Conservation (phyloP, 2,329 filamentous ascomycete species). For the Dissoconium aciculare region DNA sequence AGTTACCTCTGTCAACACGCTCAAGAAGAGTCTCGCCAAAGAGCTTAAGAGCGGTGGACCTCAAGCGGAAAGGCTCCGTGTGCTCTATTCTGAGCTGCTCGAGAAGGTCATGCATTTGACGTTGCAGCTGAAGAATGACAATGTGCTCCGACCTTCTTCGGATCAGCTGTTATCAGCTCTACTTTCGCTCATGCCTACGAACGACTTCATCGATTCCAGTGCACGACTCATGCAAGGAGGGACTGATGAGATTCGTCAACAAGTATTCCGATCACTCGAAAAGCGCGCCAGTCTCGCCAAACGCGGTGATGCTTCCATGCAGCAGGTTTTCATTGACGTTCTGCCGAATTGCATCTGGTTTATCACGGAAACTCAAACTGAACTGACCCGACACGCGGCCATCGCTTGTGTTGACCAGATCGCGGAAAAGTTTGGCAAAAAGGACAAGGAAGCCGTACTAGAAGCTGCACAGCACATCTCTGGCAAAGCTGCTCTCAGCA, state of each 20-base stretch:
- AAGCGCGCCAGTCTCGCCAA: conserved; percentile 60
- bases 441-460: conserved; percentile 62
- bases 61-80: conserved; percentile 14
- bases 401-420: conserved; percentile 87
- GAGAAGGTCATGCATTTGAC: conserved; percentile 40
- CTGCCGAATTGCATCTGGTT: conserved; percentile 44
- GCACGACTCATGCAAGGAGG: conserved; percentile 65
- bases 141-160: conserved; percentile 28
- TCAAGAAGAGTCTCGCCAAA: conserved; percentile 17
- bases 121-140: conserved; percentile 41
- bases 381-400: conserved; percentile 67
- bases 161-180: conserved; percentile 62
- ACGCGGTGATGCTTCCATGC: conserved; percentile 54
- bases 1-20: conserved; percentile 15
- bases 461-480: conserved; percentile 64
- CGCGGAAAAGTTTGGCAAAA: conserved; percentile 87
- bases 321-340: conserved; percentile 45
- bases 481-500: conserved; percentile 60
- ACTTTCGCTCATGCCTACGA: conserved; percentile 71
- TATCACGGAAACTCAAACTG: conserved; percentile 56
- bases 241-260: conserved; percentile 57
- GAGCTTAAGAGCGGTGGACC: conserved; percentile 14
- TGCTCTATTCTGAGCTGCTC: conserved; percentile 22
- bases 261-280: conserved; percentile 68
- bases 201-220: conserved; percentile 78